These are phyloP conservation scores for Aspergillus pseudoglaucus DNA, from an alignment of 2,329 filamentous ascomycete species.

Conservation along the genomic window DNA sequence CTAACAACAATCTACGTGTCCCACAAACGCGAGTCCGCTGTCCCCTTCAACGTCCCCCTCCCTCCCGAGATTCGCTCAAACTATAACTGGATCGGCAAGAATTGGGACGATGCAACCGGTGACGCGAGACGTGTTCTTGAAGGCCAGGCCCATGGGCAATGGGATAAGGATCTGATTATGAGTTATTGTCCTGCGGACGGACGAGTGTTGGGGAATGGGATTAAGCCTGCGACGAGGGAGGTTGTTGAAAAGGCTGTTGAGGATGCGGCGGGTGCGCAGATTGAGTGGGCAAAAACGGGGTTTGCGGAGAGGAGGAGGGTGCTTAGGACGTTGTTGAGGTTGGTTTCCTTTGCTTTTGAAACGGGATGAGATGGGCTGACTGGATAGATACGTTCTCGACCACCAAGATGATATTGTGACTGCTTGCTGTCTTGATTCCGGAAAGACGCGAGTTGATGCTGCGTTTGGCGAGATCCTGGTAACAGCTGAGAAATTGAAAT, in stretches of 20 bases:
- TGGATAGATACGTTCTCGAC: slow-evolving; percentile 63
- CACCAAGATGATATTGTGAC: slow-evolving; percentile 83
- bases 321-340: slow-evolving; percentile 69
- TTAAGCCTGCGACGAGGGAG: slow-evolving; percentile 65
- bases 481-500: slow-evolving; percentile 86
- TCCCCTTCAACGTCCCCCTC: slow-evolving; percentile 33
- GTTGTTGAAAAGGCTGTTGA: slow-evolving; percentile 74
- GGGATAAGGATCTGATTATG: slow-evolving; percentile 34
- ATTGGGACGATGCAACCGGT: slow-evolving; percentile 31
- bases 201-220: slow-evolving; percentile 60
- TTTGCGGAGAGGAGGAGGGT: slow-evolving; percentile 74
- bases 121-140: slow-evolving; percentile 30
- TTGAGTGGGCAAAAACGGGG: slow-evolving; percentile 67
- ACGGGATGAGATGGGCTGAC: not conserved
- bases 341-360: slow-evolving; percentile 11
- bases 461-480: slow-evolving; percentile 91
- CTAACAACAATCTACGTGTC: slow-evolving; percentile 26
- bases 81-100: slow-evolving; percentile 20
- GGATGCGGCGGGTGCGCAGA: slow-evolving; percentile 67
- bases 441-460: slow-evolving; percentile 94
- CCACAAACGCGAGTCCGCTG: slow-evolving; percentile 25
- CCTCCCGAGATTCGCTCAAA: slow-evolving; percentile 27
- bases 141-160: slow-evolving; percentile 35
- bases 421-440: slow-evolving; percentile 82
- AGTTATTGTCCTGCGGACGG: slow-evolving; percentile 74